These are phyloP conservation scores for Coniella vitis DNA, from an alignment of 2,329 filamentous ascomycete species.

Conservation along the genomic window DNA sequence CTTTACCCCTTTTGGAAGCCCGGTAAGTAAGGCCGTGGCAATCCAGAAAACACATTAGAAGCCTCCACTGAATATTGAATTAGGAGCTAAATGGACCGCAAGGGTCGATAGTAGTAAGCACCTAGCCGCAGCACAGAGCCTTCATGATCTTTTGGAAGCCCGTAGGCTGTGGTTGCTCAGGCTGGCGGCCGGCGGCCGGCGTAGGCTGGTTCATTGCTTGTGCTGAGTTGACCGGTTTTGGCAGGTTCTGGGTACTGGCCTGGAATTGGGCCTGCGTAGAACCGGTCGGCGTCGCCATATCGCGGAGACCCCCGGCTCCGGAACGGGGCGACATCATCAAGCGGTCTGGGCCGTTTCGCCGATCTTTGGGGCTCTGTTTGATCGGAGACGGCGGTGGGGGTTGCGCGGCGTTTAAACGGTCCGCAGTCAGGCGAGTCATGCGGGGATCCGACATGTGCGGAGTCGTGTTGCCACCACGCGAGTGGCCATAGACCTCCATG, in stretches of 20 bases:
- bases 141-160: conserved; percentile 92
- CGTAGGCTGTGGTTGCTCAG: conserved; percentile 63
- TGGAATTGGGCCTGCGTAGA: conserved; percentile 96
- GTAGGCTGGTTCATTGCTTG: conserved; percentile 52
- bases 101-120: conserved; percentile 15
- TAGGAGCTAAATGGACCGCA: conserved; percentile 13
- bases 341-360: conserved; percentile 71
- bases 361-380: conserved; percentile 70
- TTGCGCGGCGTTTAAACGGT: conserved; percentile 91
- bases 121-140: conserved; percentile 79
- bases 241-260: conserved; percentile 85
- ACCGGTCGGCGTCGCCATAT: conserved; percentile 76
- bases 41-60: conserved; percentile 2
- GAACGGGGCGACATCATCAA: conserved; percentile 70
- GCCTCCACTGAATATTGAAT: conserved; percentile 1
- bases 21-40: no score
- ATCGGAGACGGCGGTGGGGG: conserved; percentile 81
- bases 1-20: no score
- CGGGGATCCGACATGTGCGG: conserved; percentile 50
- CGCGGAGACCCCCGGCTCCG: conserved; percentile 64
- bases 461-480: conserved; percentile 58
- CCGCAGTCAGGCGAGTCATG: conserved; percentile 59
- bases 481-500: conserved; percentile 73
- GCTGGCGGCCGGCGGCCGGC: conserved; percentile 46
- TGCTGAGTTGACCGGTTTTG: conserved; percentile 56